Evolutionary conservation across 371 early-diverging fungal species (phyloP), one percentile per base, ranked within the genome.

Genomic region (Rhizomucor miehei): DNA sequence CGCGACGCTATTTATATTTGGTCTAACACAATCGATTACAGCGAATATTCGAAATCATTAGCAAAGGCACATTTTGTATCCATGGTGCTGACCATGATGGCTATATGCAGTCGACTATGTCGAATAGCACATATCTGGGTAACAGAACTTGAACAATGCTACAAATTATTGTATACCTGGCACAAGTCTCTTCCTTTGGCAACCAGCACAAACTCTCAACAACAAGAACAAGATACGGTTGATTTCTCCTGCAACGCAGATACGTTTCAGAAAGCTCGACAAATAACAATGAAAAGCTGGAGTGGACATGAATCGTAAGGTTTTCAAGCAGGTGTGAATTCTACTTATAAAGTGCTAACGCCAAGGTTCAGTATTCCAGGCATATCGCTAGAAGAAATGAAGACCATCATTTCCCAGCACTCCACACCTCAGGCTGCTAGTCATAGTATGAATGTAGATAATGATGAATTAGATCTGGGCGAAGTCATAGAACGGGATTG

Each of bases 51-150:
- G 14, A 66, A 60, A 3, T 45, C 72, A 24, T 41, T 75, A 9
- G 58, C 46, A 29, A 29, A 69, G 25, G 70, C 67, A 2, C 76
- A 75, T 48, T 75, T 69, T 63, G 60, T 66, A n/a, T 61, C 66
- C 1, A 38, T 71, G 17, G 65, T 67, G 1, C 17, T 75, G 6
- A 69, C 67, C 2, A 62, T 59, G 43, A 75, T 75, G 69, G 62
- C 64, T 17, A 41, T 67, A 3, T 63, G 59, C 17, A 69, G 70
- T 59, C 57, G 76, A 38, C 57, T 75, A 1, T 71, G 63, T 53
- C 45, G 52, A 11, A 23, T 71, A 11, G 50, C 59, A 44, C 60
- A 63, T 21, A 45, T 44, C 11, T 71, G 67, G 70, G 38, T 58
- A 1, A 58, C 41, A 10, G 63, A 71, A 21, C 48, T 75, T 11